phyloP scores from a whole-genome alignment of 306 rosid genomes.

The Pyrus pyrifolia region DNA sequence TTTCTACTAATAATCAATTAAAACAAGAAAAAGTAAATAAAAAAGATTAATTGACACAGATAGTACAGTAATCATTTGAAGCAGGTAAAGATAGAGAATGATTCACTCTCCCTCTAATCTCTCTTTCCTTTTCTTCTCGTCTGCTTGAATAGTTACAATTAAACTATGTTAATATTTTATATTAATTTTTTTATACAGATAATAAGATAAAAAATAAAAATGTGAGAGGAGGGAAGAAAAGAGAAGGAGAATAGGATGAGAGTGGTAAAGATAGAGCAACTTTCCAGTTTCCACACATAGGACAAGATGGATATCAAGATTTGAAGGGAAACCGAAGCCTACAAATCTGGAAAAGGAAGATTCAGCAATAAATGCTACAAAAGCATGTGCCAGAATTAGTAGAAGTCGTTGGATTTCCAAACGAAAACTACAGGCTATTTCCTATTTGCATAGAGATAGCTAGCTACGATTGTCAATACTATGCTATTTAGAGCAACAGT shows the following conservation, averaged over 20 bases:
- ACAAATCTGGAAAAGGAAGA: conserved; percentile 6
- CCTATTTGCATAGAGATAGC: background rate
- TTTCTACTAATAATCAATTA: too few species aligned
- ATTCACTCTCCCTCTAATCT: too few species aligned
- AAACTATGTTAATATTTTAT: too few species aligned
- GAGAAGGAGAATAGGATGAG: rapidly evolving
- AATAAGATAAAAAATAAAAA: too few species aligned
- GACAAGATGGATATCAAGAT: background rate
- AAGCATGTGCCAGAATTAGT: background rate
- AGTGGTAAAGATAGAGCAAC: background rate
- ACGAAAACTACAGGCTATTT: background rate
- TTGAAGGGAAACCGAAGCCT: background rate
- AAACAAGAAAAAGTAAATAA: too few species aligned
- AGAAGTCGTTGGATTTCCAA: background rate
- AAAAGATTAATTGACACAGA: background rate
- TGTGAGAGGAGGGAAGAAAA: too few species aligned
- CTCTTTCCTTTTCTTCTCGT: too few species aligned
- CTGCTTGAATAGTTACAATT: too few species aligned
- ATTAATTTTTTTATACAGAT: too few species aligned
- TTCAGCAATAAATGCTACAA: background rate
- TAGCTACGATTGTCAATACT: background rate
- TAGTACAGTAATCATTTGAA: background rate
- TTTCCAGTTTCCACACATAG: background rate
- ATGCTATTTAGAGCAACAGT: background rate
- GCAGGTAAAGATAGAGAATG: background rate